These are phyloP conservation scores for Pseudogymnoascus sp. DNA, from an alignment of 2,329 filamentous ascomycete genomes.

Conservation along the genomic window DNA sequence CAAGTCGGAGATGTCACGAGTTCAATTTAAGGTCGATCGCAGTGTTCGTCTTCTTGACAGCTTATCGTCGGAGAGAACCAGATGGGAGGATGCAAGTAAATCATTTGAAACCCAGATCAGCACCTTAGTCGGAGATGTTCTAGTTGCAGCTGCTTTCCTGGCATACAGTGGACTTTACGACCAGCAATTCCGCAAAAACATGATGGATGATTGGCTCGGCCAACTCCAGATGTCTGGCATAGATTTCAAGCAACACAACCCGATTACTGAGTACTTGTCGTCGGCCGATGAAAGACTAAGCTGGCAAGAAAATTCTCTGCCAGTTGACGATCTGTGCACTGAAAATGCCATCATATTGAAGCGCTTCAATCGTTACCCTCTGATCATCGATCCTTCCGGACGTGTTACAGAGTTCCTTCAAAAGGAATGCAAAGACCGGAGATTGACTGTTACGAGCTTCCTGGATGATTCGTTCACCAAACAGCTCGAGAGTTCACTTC, in stretches of 20 bases:
- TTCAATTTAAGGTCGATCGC: slow-evolving; percentile 96
- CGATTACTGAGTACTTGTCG: slow-evolving; percentile 91
- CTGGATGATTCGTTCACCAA: slow-evolving; percentile 97
- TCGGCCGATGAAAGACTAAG: slow-evolving; percentile 89
- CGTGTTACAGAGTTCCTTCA: slow-evolving; percentile 91
- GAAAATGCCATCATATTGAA: slow-evolving; percentile 97
- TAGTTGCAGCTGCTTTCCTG: slow-evolving; percentile 93
- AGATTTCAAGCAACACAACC: slow-evolving; percentile 86
- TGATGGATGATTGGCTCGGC: slow-evolving; percentile 96
- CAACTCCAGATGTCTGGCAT: slow-evolving; percentile 92
- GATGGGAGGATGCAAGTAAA: slow-evolving; percentile 96
- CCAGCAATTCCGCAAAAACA: slow-evolving; percentile 93
- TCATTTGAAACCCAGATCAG: slow-evolving; percentile 98
- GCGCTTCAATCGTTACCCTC: slow-evolving; percentile 94
- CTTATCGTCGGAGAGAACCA: slow-evolving; percentile 81
- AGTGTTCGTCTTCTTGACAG: slow-evolving; percentile 92
- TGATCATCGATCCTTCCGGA: slow-evolving; percentile 97
- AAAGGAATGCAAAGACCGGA: slow-evolving; percentile 87
- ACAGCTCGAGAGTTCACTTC: slow-evolving; percentile 90
- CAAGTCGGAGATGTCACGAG: slow-evolving; percentile 91
- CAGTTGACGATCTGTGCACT: slow-evolving; percentile 94
- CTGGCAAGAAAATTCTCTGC: slow-evolving; percentile 91
- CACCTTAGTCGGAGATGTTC: slow-evolving; percentile 89
- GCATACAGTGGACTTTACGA: slow-evolving; percentile 97
- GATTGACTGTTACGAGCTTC: slow-evolving; percentile 95